phyloP scores from a whole-genome alignment of 768 basidiomycete genomes.

The Gloeopeniophorella convolvens region DNA sequence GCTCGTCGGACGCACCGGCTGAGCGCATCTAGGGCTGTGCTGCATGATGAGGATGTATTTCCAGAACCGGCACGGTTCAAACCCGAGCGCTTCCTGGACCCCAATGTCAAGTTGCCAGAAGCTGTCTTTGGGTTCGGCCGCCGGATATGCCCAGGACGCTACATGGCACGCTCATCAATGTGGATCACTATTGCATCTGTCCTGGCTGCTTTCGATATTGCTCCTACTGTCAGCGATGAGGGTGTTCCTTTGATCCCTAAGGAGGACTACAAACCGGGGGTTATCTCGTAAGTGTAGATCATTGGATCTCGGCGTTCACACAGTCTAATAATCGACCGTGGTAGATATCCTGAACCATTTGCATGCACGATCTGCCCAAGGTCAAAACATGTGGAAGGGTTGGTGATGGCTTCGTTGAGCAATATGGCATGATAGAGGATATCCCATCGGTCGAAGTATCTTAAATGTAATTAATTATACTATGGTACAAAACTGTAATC shows the following conservation, averaged over 20 bases:
- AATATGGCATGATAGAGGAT: background rate
- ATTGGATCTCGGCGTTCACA: background rate
- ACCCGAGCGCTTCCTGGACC: conserved; percentile 16
- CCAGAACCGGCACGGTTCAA: conserved; percentile 12
- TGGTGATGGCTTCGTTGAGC: conserved; percentile 13
- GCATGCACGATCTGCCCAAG: conserved; percentile 23
- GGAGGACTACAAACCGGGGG: conserved; percentile 5
- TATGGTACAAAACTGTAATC: too few species aligned
- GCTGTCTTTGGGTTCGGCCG: conserved; percentile 16
- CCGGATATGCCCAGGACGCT: conserved; percentile 14
- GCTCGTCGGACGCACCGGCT: background rate
- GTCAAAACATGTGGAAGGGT: conserved; percentile 4
- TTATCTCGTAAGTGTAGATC: conserved; percentile 11
- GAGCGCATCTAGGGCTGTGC: conserved; percentile 6
- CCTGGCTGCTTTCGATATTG: conserved; percentile 10
- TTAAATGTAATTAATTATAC: too few species aligned
- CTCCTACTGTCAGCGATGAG: background rate
- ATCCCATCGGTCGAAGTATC: too few species aligned
- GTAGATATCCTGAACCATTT: conserved; percentile 23
- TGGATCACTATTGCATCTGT: conserved; percentile 12
- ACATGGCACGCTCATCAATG: conserved; percentile 15
- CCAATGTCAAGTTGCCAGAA: background rate
- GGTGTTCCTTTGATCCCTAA: conserved; percentile 5
- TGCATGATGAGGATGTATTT: conserved; percentile 10
- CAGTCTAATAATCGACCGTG: background rate